Conservation (phyloP, 371 early-diverging fungal genomes). For the Choanephora cucurbitarum region DNA sequence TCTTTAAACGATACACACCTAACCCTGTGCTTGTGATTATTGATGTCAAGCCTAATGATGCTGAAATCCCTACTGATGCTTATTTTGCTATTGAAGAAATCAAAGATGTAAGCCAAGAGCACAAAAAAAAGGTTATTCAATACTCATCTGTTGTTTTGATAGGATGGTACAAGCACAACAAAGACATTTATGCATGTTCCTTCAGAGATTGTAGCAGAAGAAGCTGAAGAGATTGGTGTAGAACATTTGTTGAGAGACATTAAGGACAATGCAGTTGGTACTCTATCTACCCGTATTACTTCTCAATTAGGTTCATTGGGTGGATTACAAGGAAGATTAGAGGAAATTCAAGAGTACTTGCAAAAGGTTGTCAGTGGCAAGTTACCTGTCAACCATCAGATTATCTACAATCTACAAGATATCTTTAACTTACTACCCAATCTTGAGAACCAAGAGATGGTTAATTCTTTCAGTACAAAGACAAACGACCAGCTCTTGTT, state of each 20-base stretch:
- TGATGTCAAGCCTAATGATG: conserved; percentile 91
- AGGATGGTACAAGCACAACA: conserved; percentile 95
- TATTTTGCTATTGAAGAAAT: conserved; percentile 94
- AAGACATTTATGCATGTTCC: conserved; percentile 96
- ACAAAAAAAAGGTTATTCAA: background rate
- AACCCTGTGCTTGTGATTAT: conserved; percentile 96
- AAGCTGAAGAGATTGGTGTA: conserved; percentile 99
- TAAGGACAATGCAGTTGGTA: conserved; percentile 95
- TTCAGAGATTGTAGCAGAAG: conserved; percentile 97
- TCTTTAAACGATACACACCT: conserved; percentile 92
- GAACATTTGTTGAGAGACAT: conserved; percentile 99
- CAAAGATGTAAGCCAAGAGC: conserved; percentile 67
- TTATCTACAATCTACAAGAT: conserved; percentile 95
- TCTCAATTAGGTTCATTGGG: conserved; percentile 89
- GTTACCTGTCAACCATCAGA: conserved; percentile 93
- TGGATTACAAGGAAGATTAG: conserved; percentile 81
- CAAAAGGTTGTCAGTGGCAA: conserved; percentile 83
- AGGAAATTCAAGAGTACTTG: conserved; percentile 86
- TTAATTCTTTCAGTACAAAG: conserved; percentile 82
- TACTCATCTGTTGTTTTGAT: conserved; percentile 1
- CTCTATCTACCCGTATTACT: conserved; percentile 86
- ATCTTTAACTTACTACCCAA: conserved; percentile 95
- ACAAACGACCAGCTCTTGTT: conserved; percentile 96
- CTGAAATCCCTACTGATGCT: conserved; percentile 96
- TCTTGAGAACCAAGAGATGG: conserved; percentile 72